Base-by-base conservation (phyloP, 176 grass and related monocot genomes). In the Eleusine indica region DNA sequence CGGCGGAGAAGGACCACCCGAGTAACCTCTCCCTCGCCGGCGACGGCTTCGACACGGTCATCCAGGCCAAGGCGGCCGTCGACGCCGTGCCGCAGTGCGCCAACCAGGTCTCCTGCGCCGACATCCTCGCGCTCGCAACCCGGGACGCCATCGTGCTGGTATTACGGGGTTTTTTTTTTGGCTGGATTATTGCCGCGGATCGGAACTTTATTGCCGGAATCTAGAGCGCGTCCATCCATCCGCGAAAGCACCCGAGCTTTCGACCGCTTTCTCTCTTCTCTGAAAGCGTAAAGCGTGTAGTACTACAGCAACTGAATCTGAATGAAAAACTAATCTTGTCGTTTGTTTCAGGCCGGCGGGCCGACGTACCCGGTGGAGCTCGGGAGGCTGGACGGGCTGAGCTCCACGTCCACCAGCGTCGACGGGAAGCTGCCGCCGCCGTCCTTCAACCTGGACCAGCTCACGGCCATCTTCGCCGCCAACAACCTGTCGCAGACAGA, bases 21-120 rank as follows among this genome's bases (percentile, higher is more conserved):
- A 89, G 3, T 53, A 95, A 98, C 86, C 81, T 90, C 56, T 98
- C 96, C 8, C 93, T 98, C 1, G 96, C 96, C 68, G 96, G 96
- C 80, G 96, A 98, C 71, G 96, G 93, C 37, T 95, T 98, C 87
- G 96, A 98, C 87, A 93, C 91, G 0, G 96, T 95, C 69, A 95
- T 98, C 89, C 63, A 86, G 91, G 96, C 96, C 4, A 98, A 93
- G 86, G 85, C 87, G 14, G 93, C 96, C 35, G 89, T 98, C 30
- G 96, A 98, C 71, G 84, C 90, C 7, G 88, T 91, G 78, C 82
- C 87, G 28, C 76, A 73, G 67, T 98, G 96, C 91, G 28, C 79
- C 5, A 95, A 93, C 82, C 74, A 74, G 82, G 96, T 98, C 7
- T 98, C 96, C 0, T 98, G 96, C 62, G 93, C 96, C 5, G 96